These are phyloP conservation scores for Syzygium jambos DNA, from an alignment of 345 rosid genomes.

Conservation along the genomic window DNA sequence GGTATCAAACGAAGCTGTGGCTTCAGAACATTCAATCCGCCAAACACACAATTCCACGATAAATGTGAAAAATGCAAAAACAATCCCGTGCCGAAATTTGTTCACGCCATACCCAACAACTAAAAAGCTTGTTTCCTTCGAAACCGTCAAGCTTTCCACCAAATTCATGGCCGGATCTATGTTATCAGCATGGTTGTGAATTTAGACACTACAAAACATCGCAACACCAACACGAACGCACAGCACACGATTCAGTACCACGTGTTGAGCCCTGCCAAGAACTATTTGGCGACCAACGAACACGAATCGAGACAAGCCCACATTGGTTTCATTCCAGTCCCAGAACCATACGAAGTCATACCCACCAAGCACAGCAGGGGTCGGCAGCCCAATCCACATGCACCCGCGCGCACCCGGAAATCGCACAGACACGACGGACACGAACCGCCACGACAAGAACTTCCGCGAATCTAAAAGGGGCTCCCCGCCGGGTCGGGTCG, in stretches of 20 bases:
- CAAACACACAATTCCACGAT: not conserved
- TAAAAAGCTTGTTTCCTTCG: not conserved
- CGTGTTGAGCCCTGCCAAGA: fast-evolving
- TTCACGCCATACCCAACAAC: not conserved
- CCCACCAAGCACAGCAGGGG: too few relatives aligned
- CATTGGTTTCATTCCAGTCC: not conserved
- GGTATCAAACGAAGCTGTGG: not conserved
- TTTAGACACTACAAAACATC: not conserved
- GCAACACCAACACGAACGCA: not conserved
- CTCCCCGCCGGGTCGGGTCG: not conserved
- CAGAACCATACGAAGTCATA: not conserved
- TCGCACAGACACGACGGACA: not conserved
- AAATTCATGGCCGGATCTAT: not conserved
- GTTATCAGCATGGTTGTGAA: not conserved
- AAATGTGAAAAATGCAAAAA: not conserved
- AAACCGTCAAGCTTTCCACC: not conserved
- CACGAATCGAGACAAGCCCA: not conserved
- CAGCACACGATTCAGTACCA: not conserved
- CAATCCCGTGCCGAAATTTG: not conserved
- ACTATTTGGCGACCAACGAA: not conserved
- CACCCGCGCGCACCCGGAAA: not conserved
- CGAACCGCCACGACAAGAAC: not conserved
- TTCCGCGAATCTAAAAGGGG: not conserved
- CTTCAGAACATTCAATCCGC: not conserved
- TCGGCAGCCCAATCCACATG: not conserved